Conservation (phyloP, 805 yeast genomes). For the Myxozyma neglecta region DNA sequence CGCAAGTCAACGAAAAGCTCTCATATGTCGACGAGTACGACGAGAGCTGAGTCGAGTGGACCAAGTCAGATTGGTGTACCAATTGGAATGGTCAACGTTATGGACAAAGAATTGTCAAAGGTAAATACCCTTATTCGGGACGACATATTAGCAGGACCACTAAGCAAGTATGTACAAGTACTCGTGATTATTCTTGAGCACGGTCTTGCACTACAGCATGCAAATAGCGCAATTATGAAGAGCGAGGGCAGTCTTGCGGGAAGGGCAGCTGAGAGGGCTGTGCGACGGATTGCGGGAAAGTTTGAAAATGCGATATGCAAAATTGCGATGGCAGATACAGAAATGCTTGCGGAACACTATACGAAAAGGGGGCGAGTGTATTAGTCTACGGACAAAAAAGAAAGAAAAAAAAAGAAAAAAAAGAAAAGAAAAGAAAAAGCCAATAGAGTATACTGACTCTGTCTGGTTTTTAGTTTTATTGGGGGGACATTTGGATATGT, state of each 20-base stretch:
- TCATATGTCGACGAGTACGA: not conserved
- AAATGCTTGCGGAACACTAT: too few species aligned
- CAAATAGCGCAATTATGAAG: not conserved
- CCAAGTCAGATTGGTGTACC: not conserved
- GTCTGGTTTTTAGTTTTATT: too few species aligned
- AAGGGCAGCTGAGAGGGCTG: not conserved
- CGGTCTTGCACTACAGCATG: not conserved
- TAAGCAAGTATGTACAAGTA: constrained; percentile 6
- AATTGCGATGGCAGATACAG: too few species aligned
- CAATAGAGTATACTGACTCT: too few species aligned
- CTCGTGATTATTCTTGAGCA: constrained; percentile 11
- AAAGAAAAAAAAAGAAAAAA: too few species aligned
- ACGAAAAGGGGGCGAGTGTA: too few species aligned
- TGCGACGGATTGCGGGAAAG: too few species aligned
- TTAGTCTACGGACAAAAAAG: too few species aligned
- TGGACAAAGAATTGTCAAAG: not conserved
- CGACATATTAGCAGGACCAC: constrained; percentile 13
- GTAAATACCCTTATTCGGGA: constrained; percentile 3
- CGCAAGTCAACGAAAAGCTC: not conserved
- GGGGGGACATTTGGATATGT: too few species aligned
- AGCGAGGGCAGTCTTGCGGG: not conserved
- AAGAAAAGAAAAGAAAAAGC: too few species aligned
- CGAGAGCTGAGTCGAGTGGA: not conserved
- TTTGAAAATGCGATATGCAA: too few species aligned
- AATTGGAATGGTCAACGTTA: not conserved